phyloP scores from a whole-genome alignment of 202 grass and related monocot genomes.

The Panicum virgatum region DNA sequence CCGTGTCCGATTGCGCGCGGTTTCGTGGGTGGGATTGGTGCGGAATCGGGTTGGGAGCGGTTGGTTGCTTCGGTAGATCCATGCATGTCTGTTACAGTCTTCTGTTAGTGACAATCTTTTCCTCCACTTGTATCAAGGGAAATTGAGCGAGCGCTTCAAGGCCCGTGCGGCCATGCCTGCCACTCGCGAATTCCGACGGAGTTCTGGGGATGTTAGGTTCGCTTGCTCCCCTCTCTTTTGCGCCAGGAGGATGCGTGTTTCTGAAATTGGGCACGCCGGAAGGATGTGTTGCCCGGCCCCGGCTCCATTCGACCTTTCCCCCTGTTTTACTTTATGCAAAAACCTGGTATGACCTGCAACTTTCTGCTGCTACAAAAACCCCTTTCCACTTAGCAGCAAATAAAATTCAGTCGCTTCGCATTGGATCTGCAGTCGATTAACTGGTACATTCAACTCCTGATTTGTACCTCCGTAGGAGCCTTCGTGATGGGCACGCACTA shows the following conservation, averaged over 20 bases:
- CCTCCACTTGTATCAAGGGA: not conserved
- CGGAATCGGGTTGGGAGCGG: not conserved
- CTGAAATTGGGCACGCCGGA: not conserved
- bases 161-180: not conserved
- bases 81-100: not conserved
- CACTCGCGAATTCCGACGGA: not conserved
- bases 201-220: not conserved
- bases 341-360: not conserved
- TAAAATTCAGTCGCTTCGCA: not conserved
- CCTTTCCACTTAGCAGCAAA: not conserved
- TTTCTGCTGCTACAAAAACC: not conserved
- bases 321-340: not conserved
- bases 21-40: not conserved
- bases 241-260: not conserved
- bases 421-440: not conserved
- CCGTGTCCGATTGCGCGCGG: not conserved
- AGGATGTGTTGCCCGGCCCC: not conserved
- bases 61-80: constrained; percentile 5
- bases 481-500: not conserved
- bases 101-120: not conserved
- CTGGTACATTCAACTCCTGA: not conserved
- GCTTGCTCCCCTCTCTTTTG: not conserved
- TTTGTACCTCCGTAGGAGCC: too few species aligned
- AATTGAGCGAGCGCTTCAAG: not conserved
- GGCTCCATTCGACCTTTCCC: not conserved